Evolutionary conservation across 257 asterid species (phyloP), one percentile per base, ranked within the genome.

Genomic region (Nicotiana benthamiana): DNA sequence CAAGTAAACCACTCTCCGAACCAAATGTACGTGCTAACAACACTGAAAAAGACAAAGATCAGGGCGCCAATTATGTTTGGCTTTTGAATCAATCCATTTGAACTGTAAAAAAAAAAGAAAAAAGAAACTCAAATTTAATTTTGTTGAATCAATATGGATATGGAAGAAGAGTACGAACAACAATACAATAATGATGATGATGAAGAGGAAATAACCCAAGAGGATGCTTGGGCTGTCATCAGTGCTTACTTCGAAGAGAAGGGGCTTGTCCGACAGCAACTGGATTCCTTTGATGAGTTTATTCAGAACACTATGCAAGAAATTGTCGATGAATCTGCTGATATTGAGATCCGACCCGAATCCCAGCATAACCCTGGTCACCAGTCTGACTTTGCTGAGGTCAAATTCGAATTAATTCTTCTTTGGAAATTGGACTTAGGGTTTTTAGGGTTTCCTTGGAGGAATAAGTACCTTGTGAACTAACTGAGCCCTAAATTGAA

Each of bases 291-390:
- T 85, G 99, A 95, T 57, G 99, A 95, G 89, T 95, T 95, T 72
- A 95, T 95, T 61, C 97, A 93, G 89, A 95, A 95, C 79, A 95
- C 99, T 12, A 95, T 95, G 99, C 99, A 95, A 62, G 99, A 95
- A 80, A 95, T 95, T 64, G 99, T 95, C 7, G 99, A 95, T 18
- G 97, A 95, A 83, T 91, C 98, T 1, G 91, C 97, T 8, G 97
- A 93, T 52, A 95, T 95, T 48, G 98, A 95, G 91, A 93, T 95
- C 89, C 94, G 97, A 11, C 99, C 99, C 53, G 98, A 94, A 82
- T 91, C 96, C 10, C 98, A 94, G 91, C 97, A 94, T 83, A 92
- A 93, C 70, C 98, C 98, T 0, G 97, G 97, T 10, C 97, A 92
- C 82, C 98, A 93, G 72, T 86, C 98, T 2, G 98, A 95, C 86